Evolutionary conservation across 2,329 filamentous ascomycete genomes (phyloP).

Genomic region (Penicillium capsulatum): DNA sequence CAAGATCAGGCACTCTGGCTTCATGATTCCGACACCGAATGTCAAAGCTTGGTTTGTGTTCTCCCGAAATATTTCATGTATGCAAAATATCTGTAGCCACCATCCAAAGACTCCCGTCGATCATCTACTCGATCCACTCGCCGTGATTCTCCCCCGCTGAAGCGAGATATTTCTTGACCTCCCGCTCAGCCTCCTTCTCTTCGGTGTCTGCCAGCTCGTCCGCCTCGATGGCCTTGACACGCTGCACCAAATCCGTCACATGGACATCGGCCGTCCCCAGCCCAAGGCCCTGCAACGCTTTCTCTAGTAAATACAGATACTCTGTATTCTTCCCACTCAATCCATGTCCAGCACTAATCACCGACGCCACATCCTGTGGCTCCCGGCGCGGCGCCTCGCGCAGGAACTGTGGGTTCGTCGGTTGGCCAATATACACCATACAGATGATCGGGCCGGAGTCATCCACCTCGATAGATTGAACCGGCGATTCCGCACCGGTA

Average conservation of each 20-base stretch:
- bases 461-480: slow-evolving; percentile 1
- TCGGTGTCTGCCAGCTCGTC: slow-evolving; percentile 27
- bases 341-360: slow-evolving; percentile 72
- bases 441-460: slow-evolving; percentile 44
- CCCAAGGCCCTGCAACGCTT: slow-evolving; percentile 67
- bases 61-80: no score
- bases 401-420: slow-evolving; percentile 86
- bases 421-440: slow-evolving; percentile 91
- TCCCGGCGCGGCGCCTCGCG: slow-evolving; percentile 57
- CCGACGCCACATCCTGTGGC: slow-evolving; percentile 69
- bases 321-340: slow-evolving; percentile 87
- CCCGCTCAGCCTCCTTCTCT: slow-evolving; percentile 29
- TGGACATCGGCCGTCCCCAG: slow-evolving; percentile 76
- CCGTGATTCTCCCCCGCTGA: slow-evolving; percentile 9
- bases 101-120: no score
- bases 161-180: slow-evolving; percentile 26
- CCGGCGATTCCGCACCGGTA: slow-evolving; percentile 14
- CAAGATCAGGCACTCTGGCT: neutral
- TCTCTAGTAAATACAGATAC: slow-evolving; percentile 78
- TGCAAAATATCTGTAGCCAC: no score
- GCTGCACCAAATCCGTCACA: slow-evolving; percentile 72
- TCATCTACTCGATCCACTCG: slow-evolving; percentile 20
- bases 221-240: slow-evolving; percentile 63
- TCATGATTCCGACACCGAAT: no score
- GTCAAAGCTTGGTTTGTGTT: no score